Base-by-base conservation (phyloP, 2,329 filamentous ascomycete species). In the Podosphaera fusca region DNA sequence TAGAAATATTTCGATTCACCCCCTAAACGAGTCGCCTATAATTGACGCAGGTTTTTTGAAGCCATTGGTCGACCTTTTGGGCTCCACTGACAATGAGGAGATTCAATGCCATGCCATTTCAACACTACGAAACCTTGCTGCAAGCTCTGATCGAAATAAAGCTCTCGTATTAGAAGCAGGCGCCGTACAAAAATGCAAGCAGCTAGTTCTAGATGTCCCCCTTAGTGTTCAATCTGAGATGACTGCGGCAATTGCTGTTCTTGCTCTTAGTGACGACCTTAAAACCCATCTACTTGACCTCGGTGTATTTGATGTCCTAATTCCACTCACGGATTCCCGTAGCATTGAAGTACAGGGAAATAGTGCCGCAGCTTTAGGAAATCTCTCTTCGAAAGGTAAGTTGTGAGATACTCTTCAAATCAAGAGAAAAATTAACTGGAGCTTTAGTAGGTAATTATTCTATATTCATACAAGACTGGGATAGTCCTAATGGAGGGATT, bases 61-160 rank as follows among this genome's bases (percentile, higher is more conserved):
- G 68, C 92, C 92, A 0, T 72, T 98, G 57, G 92, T 98, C 31
- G 89, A 96, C 63, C 77, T 98, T 1, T 78, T 98, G 6, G 90
- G 92, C 55, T 94, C 88, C 8, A 95, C 89, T 0, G 90, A 96
- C 64, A 95, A 95, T 67, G 92, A 98, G 70, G 92, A 98, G 68
- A 98, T 98, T 55, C 92, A 98, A 69, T 98, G 92, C 67, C 92
- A 98, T 67, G 92, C 92, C 58, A 98, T 98, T 62, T 96, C 92
- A 4, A 98, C 92, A 0, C 77, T 98, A 54, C 82, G 92, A 61
- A 98, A 98, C 66, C 76, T 98, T 58, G 92, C 92, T 5, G 92
- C 92, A 57, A 96, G 89, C 71, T 96, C 90, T 6, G 92, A 98
- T 68, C 82, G 87, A 61, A 98, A 98, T 77, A 98, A 98, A 73